Evolutionary conservation across 2,329 filamentous ascomycete species (phyloP), one percentile per base, ranked within the genome.

Genomic region (Thermomyces lanuginosus): DNA sequence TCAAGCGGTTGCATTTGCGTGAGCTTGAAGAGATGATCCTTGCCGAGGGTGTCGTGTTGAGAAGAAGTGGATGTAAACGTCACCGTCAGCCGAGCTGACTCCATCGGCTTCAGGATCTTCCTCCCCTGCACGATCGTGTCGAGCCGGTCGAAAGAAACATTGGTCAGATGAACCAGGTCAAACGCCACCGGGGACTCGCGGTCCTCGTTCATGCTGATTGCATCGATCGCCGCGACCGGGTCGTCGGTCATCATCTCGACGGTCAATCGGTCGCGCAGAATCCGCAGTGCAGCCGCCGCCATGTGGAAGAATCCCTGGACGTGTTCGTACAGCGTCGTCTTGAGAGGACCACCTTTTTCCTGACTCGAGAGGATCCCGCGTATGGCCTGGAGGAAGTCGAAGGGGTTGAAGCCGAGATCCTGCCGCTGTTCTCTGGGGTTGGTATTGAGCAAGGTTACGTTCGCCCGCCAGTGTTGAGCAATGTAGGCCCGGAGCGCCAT

Each of bases 261-360:
- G 14, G 9, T 22, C 5, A 33, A 28, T 4, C 31, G 31, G 9
- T 22, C 28, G 9, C 31, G 28, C 11, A 30, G 25, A 11, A 21
- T 30, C 7, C 31, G 31, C 16, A 33, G 25, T 11, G 27, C 31
- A 6, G 28, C 21, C 8, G 30, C 31, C 5, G 30, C 25, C 28
- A 28, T 30, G 16, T 30, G 31, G 16, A 33, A 33, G 17, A 33
- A 33, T 9, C 15, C 23, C 5, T 27, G 25, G 2, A 26, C 28
- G 22, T 33, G 27, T 16, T 33, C 31, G 10, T 30, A 33, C 15
- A 33, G 16, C 4, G 28, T 33, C 7, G 21, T 33, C 8, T 30
- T 30, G 15, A 16, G 25, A 3, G 27, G 31, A 4, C 27, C 31
- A 10, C 31, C 31, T 19, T 29, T 27, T 19, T 33, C 31, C 26